phyloP scores from a whole-genome alignment of 306 rosid genomes.

The Rosa rugosa region DNA sequence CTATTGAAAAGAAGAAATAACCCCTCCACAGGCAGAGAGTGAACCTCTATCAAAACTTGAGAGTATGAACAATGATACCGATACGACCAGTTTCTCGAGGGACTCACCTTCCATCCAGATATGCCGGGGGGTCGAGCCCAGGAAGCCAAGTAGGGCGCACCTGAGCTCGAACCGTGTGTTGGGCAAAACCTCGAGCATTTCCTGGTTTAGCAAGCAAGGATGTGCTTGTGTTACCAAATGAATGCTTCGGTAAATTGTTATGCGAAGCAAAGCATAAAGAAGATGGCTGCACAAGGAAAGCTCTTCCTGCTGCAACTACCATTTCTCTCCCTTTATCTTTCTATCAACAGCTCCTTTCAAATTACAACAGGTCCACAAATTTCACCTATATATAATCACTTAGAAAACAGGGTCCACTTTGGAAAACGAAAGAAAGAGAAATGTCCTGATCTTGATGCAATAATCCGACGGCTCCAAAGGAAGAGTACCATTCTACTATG shows the following conservation, averaged over 20 bases:
- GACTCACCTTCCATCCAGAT: constrained; percentile 83
- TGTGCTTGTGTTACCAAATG: constrained; percentile 22
- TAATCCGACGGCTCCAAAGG: not conserved
- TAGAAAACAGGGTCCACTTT: constrained; percentile 43
- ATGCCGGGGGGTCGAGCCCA: constrained; percentile 85
- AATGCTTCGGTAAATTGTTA: constrained; percentile 23
- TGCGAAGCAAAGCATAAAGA: constrained; percentile 28
- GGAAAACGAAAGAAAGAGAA: not conserved
- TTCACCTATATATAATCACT: constrained; percentile 26
- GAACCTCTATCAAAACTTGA: not conserved
- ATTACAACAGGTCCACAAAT: constrained; percentile 30
- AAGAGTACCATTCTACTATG: not conserved
- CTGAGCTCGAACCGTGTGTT: constrained; percentile 43
- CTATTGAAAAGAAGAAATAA: constrained; percentile 29
- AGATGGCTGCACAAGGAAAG: constrained; percentile 47
- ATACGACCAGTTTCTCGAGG: not conserved
- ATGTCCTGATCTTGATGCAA: constrained; percentile 3
- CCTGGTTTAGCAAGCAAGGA: constrained; percentile 35
- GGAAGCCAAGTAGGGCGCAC: constrained; percentile 91
- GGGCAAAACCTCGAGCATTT: constrained; percentile 25
- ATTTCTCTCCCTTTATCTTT: constrained; percentile 33
- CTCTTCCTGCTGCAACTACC: constrained; percentile 57
- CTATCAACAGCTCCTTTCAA: constrained; percentile 13
- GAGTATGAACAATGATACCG: not conserved
- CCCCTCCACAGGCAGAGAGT: not conserved